phyloP scores from a whole-genome alignment of 2,329 filamentous ascomycete species.

The Lachnellula arida region DNA sequence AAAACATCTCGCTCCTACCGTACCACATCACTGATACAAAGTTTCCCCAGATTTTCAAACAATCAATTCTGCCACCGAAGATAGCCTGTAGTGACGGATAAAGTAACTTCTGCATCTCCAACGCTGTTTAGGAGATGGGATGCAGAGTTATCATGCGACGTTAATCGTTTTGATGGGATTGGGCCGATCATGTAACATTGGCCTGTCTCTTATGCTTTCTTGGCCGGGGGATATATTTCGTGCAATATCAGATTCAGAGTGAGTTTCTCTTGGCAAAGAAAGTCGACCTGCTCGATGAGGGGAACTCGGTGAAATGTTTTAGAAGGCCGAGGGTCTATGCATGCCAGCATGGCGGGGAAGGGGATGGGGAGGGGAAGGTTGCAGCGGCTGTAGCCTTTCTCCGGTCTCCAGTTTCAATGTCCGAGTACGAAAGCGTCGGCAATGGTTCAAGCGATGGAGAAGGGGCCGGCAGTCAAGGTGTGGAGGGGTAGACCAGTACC shows the following conservation, averaged over 20 bases:
- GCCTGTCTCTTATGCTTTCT: not conserved
- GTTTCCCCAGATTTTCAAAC: not conserved
- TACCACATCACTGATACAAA: not conserved
- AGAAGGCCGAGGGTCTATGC: constrained; percentile 6
- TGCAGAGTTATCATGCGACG: constrained; percentile 16
- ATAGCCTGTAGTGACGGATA: constrained; percentile 20
- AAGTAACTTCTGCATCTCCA: constrained; percentile 13
- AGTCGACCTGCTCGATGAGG: not conserved
- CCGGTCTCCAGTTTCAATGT: not conserved
- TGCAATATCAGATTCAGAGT: not conserved
- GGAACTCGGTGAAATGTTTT: constrained; percentile 13
- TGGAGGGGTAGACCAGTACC: too few species aligned
- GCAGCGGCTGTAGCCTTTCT: not conserved
- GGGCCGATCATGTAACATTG: constrained; percentile 5
- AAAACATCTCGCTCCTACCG: constrained; percentile 3
- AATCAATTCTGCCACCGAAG: constrained; percentile 7
- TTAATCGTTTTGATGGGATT: constrained; percentile 6
- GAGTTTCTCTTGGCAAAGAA: not conserved
- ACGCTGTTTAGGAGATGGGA: not conserved
- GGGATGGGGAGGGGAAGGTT: not conserved
- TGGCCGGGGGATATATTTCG: not conserved
- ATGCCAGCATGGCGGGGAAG: not conserved
- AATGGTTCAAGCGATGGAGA: constrained; percentile 3
- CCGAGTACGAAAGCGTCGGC: constrained; percentile 6
- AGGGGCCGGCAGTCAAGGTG: constrained; percentile 8